Conservation (phyloP, 2,329 filamentous ascomycete genomes). For the Ophiostoma sp. region DNA sequence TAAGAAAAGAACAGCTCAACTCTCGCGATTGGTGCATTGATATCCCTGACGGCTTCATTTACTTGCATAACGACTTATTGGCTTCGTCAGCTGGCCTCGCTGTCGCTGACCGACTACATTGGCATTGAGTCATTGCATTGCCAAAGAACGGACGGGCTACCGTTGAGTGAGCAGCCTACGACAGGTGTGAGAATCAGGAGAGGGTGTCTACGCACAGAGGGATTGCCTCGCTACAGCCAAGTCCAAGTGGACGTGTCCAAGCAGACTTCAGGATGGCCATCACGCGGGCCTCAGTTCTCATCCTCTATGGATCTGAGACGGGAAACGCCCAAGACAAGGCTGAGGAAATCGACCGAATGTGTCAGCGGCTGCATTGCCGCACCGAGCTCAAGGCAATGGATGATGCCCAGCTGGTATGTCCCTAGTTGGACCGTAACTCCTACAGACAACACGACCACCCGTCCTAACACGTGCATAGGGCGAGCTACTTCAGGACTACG, state of each 20-base stretch:
- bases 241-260: not conserved
- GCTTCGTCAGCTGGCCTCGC: not conserved
- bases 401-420: conserved; percentile 64
- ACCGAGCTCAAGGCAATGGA: conserved; percentile 74
- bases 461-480: conserved; percentile 34
- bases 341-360: conserved; percentile 69
- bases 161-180: not conserved
- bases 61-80: not conserved
- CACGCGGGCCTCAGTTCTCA: conserved; percentile 42
- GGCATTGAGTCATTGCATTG: not conserved
- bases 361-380: conserved; percentile 72
- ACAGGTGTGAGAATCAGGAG: not conserved
- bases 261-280: conserved; percentile 3
- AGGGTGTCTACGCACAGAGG: not conserved
- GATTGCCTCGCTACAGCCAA: not conserved
- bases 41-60: not conserved
- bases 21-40: not conserved
- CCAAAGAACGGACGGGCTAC: not conserved
- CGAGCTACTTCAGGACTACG: conserved; percentile 42
- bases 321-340: conserved; percentile 91
- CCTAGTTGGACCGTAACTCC: not conserved
- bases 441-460: not conserved
- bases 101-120: not conserved
- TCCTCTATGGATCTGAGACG: conserved; percentile 92
- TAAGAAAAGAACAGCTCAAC: not conserved